A percentile compares a stretch with the other conserved stretches of the same genome.
phyloP scores from a whole-genome alignment of 148 eudicot species.

The Rheum nobile region DNA sequence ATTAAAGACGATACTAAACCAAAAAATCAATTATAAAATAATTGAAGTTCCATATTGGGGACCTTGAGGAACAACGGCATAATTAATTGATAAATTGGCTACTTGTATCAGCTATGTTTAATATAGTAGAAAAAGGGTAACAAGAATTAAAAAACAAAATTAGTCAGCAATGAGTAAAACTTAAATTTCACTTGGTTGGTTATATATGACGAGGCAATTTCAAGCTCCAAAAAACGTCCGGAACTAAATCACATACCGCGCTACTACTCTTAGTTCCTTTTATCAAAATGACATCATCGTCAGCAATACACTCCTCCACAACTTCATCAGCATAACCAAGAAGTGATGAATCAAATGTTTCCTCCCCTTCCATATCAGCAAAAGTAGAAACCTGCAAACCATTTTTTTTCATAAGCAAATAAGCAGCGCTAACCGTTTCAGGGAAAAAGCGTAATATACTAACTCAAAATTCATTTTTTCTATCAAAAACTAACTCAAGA shows the following conservation, averaged over 20 bases:
- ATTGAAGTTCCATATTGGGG: not conserved
- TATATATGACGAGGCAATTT: not conserved
- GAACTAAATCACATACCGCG: slow-evolving; percentile 44
- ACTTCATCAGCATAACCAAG: slow-evolving; percentile 96
- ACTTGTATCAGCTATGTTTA: not conserved
- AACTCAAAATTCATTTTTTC: too few species aligned
- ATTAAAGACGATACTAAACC: not conserved
- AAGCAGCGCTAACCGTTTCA: too few species aligned
- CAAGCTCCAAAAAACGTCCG: not conserved
- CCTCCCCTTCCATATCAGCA: slow-evolving; percentile 99
- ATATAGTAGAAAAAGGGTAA: not conserved
- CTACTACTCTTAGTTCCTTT: slow-evolving; percentile 83
- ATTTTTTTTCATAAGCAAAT: not conserved
- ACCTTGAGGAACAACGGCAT: not conserved
- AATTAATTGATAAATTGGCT: not conserved
- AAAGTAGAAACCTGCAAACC: slow-evolving; percentile 77
- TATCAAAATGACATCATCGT: slow-evolving; percentile 91
- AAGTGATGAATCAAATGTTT: slow-evolving; percentile 87
- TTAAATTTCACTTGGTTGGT: not conserved
- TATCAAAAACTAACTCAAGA: too few species aligned
- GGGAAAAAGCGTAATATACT: not conserved
- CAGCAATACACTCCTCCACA: slow-evolving; percentile 92
- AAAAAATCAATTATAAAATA: not conserved
- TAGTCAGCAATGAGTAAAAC: not conserved
- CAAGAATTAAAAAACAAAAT: too few species aligned